Conservation (phyloP, 2,329 filamentous ascomycete genomes). For the Fusarium mangiferae region DNA sequence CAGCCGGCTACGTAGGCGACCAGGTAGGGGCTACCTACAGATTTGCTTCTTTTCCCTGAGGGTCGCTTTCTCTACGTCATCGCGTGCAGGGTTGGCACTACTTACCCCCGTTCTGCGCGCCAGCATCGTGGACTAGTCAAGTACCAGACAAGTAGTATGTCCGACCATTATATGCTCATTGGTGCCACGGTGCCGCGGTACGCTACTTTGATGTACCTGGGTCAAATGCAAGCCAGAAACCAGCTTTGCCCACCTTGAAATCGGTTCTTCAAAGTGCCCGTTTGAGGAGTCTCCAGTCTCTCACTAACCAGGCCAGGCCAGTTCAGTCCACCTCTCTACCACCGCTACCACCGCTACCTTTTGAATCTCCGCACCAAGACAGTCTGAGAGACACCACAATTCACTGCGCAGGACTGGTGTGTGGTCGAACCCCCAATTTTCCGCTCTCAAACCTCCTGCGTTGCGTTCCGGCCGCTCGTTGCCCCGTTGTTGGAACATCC, state of each 20-base stretch:
- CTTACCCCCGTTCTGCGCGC: slow-evolving; percentile 22
- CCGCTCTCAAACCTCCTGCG: slow-evolving; percentile 32
- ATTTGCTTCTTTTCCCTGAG: slow-evolving; percentile 28
- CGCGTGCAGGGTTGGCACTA: slow-evolving; percentile 32
- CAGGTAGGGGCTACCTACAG: background rate
- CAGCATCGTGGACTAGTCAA: slow-evolving; percentile 24
- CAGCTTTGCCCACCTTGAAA: slow-evolving; percentile 39
- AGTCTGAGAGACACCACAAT: slow-evolving; percentile 29
- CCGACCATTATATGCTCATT: background rate
- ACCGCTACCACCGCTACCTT: slow-evolving; percentile 37
- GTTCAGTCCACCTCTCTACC: slow-evolving; percentile 28
- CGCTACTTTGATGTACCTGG: slow-evolving; percentile 24
- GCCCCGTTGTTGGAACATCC: slow-evolving; percentile 31
- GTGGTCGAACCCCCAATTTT: slow-evolving; percentile 37
- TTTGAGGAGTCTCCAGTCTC: slow-evolving; percentile 31
- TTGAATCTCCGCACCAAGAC: slow-evolving; percentile 39
- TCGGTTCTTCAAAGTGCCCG: slow-evolving; percentile 23
- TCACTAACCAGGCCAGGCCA: slow-evolving; percentile 29
- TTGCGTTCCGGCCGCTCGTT: slow-evolving; percentile 31
- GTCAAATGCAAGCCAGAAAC: slow-evolving; percentile 24
- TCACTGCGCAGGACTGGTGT: slow-evolving; percentile 18
- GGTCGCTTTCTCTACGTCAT: slow-evolving; percentile 43
- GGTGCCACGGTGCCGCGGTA: background rate
- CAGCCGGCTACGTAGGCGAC: background rate
- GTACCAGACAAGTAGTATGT: slow-evolving; percentile 16